phyloP scores from a whole-genome alignment of 2,329 filamentous ascomycete genomes.

The Penicillium sp. region DNA sequence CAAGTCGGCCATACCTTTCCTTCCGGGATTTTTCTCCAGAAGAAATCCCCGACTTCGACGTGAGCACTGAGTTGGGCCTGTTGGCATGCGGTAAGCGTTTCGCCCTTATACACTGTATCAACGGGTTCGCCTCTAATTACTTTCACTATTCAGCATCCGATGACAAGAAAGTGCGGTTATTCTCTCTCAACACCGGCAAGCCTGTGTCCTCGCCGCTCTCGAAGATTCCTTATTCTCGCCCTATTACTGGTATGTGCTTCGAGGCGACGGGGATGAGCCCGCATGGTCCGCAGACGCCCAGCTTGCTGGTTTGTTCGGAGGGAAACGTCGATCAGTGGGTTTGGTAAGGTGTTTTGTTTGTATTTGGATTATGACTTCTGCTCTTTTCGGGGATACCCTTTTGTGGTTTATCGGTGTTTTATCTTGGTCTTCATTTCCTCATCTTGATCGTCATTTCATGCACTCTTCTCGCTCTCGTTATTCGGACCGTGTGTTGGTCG shows the following conservation, averaged over 20 bases:
- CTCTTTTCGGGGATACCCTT: not conserved
- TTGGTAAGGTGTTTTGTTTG: conserved; percentile 29
- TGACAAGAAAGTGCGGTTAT: conserved; percentile 38
- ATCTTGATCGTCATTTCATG: not conserved
- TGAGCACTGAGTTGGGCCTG: conserved; percentile 41
- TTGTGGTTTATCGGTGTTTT: not conserved
- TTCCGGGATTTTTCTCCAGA: conserved; percentile 37
- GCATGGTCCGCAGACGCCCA: conserved; percentile 34
- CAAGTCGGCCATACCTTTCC: conserved; percentile 38
- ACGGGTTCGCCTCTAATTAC: not conserved
- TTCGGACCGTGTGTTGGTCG: too few relatives aligned
- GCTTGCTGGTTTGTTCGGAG: conserved; percentile 37
- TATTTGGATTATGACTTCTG: not conserved
- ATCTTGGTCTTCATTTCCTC: too few relatives aligned
- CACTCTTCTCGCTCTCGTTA: not conserved
- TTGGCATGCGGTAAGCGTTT: conserved; percentile 39
- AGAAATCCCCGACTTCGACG: conserved; percentile 37
- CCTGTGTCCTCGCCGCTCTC: conserved; percentile 33
- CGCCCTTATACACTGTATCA: not conserved
- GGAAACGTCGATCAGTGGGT: conserved; percentile 41
- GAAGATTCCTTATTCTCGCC: conserved; percentile 26
- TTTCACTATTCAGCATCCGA: conserved; percentile 31
- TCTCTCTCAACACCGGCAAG: conserved; percentile 42
- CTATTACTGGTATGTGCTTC: conserved; percentile 38
- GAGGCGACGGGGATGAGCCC: conserved; percentile 28